Evolutionary conservation across 2,329 filamentous ascomycete species (phyloP), one percentile per base, ranked within the genome.

Genomic region (Hypoxylon sp.): DNA sequence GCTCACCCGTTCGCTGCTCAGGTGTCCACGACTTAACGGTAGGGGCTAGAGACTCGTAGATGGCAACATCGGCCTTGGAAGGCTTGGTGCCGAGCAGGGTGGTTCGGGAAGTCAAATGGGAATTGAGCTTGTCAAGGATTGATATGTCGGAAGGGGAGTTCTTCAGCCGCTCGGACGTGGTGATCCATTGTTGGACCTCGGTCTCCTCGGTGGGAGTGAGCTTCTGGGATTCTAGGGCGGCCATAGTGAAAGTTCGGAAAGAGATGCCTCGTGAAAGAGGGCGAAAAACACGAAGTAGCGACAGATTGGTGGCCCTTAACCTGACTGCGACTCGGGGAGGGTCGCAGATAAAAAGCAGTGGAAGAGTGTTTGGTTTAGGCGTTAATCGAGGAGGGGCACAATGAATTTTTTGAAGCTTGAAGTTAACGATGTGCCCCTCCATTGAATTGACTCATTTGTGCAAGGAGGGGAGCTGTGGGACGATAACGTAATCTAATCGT

Each of bases 1-100:
- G 86, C 82, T 97, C 89, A 68, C 95, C 95, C 21, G 95, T 97
- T 76, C 92, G 89, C 85, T 97, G 88, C 82, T 97, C 94, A 48
- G 91, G 81, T 2, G 87, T 87, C 95, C 95, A 98, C 70, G 85
- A 84, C 76, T 90, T 87, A 64, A 97, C 92, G 39, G 91, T 77
- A 11, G 93, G 91, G 0, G 90, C 91, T 32, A 97, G 85, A 57
- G 90, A 86, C 70, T 91, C 85, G 84, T 96, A 97, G 75, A 96
- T 84, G 72, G 92, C 91, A 64, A 96, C 85, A 75, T 97, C 94
- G 68, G 93, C 94, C 77, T 91, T 88, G 73, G 92, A 96, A 56
- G 94, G 93, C 84, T 97, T 97, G 78, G 87, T 87, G 74, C 95
- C 95, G 67, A 98, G 89, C 39, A 97, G 84, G 41, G 94, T 97